Evolutionary conservation across 805 yeast genomes (phyloP).

Genomic region (Candida odintsovae): DNA sequence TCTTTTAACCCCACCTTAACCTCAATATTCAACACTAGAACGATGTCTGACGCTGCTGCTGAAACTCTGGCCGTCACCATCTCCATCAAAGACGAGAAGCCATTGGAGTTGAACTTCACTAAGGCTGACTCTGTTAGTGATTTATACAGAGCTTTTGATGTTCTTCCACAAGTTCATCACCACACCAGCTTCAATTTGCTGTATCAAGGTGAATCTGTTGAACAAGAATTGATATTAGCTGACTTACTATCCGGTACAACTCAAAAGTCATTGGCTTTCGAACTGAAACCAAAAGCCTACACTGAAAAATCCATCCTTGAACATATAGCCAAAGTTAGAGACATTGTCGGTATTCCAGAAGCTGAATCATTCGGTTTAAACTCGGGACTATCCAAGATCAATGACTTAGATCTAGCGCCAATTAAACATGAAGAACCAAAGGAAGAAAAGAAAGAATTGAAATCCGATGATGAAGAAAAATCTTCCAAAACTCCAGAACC

Average conservation of each 20-base stretch:
- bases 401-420: slow-evolving; percentile 32
- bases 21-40: neutral
- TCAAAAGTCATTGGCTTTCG: slow-evolving; percentile 33
- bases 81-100: slow-evolving; percentile 6
- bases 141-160: slow-evolving; percentile 50
- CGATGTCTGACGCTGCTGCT: slow-evolving; percentile 4
- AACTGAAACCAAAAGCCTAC: slow-evolving; percentile 50
- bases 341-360: slow-evolving; percentile 48
- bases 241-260: slow-evolving; percentile 18
- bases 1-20: neutral
- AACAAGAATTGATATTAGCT: slow-evolving; percentile 21
- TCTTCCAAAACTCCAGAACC: slow-evolving; percentile 16
- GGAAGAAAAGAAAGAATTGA: slow-evolving; percentile 10
- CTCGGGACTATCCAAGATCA: slow-evolving; percentile 47
- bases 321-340: slow-evolving; percentile 62
- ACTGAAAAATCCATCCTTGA: slow-evolving; percentile 52
- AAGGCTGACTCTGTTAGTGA: slow-evolving; percentile 47
- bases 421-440: slow-evolving; percentile 10
- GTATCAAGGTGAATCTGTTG: slow-evolving; percentile 29
- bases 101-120: slow-evolving; percentile 13
- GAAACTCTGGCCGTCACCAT: neutral
- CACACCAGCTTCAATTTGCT: slow-evolving; percentile 54
- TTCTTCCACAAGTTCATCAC: slow-evolving; percentile 51
- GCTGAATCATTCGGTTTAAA: slow-evolving; percentile 34
- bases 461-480: slow-evolving; percentile 3